phyloP scores from a whole-genome alignment of 495 filamentous ascomycete species.

The Daldinia grandis region DNA sequence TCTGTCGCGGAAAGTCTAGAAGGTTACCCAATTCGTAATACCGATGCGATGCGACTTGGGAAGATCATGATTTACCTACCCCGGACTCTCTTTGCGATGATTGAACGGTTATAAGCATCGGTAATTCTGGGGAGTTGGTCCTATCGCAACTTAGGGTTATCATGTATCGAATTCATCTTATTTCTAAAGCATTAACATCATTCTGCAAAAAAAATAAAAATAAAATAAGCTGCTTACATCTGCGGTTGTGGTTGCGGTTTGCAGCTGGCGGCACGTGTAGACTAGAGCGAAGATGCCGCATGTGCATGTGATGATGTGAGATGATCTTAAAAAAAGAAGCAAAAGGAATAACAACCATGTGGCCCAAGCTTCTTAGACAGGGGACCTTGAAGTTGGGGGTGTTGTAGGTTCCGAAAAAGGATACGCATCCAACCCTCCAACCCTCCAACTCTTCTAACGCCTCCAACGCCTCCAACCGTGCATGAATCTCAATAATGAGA shows the following conservation, averaged over 20 bases:
- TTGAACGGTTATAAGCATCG: slow-evolving; percentile 2
- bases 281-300: not conserved
- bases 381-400: not conserved
- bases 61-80: slow-evolving; percentile 27
- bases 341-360: slow-evolving; percentile 18
- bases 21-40: slow-evolving; percentile 1
- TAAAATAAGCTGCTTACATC: slow-evolving; percentile 22
- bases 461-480: slow-evolving; percentile 8
- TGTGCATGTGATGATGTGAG: slow-evolving; percentile 32
- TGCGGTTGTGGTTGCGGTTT: slow-evolving; percentile 2
- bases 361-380: slow-evolving; percentile 23
- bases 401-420: slow-evolving; percentile 15
- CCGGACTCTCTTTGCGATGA: slow-evolving; percentile 17
- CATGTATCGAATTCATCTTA: slow-evolving; percentile 22
- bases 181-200: slow-evolving; percentile 24
- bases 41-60: not conserved
- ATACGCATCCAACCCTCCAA: not conserved
- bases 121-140: slow-evolving; percentile 10
- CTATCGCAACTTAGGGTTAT: slow-evolving; percentile 17
- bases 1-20: slow-evolving; percentile 10
- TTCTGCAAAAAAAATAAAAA: slow-evolving; percentile 26
- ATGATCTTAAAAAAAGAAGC: slow-evolving; percentile 17
- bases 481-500: slow-evolving; percentile 42
- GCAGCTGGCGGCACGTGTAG: slow-evolving; percentile 27
- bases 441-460: not conserved